Conservation (phyloP, 2,329 filamentous ascomycete species). For the Cadophora sp. region DNA sequence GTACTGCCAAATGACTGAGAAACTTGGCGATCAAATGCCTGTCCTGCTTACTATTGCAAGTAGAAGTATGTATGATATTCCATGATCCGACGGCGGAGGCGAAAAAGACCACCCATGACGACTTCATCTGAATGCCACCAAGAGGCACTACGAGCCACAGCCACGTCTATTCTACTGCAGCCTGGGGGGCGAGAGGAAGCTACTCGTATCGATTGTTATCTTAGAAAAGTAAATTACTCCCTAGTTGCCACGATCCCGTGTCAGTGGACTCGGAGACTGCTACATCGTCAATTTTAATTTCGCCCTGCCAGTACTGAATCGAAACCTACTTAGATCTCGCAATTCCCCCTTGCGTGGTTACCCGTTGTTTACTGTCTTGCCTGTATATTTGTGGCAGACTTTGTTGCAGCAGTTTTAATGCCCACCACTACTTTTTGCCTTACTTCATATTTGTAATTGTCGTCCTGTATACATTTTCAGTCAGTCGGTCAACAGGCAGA, state of each 20-base stretch:
- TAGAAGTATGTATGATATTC: too few species aligned
- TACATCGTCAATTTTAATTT: background rate
- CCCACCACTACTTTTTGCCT: background rate
- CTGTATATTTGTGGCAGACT: background rate
- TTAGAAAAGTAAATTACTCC: background rate
- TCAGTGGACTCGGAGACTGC: background rate
- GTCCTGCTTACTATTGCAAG: background rate
- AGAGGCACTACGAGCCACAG: background rate
- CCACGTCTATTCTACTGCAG: background rate
- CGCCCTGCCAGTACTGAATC: background rate
- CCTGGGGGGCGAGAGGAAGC: background rate
- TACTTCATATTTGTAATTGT: background rate
- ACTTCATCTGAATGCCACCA: background rate
- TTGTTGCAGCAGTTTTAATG: background rate
- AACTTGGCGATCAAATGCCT: background rate
- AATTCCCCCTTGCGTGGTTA: background rate
- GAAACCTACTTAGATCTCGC: background rate
- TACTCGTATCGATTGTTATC: background rate
- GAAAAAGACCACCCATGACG: background rate
- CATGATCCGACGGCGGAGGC: too few species aligned
- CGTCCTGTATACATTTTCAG: background rate
- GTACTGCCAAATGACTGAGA: background rate
- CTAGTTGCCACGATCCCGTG: background rate
- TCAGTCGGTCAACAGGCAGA: too few species aligned
- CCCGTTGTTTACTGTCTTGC: background rate